Conservation (phyloP, 2,329 filamentous ascomycete species). For the Metarhizium guizhouense region DNA sequence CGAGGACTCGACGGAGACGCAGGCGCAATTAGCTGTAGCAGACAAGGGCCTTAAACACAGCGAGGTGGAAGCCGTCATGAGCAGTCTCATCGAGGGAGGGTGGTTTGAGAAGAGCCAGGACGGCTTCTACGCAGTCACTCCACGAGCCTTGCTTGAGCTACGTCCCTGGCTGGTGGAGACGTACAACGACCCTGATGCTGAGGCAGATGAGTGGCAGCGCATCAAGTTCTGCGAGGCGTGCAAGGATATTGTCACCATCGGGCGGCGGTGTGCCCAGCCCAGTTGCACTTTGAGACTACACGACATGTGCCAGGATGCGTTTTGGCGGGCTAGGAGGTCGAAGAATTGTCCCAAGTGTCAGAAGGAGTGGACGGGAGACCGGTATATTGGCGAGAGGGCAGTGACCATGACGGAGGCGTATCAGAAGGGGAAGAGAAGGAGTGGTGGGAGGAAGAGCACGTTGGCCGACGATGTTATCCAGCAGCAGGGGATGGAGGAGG, state of each 20-base stretch:
- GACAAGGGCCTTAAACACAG: conserved; percentile 60
- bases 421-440: conserved; percentile 31
- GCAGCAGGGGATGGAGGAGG: conserved; percentile 11
- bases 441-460: conserved; percentile 21
- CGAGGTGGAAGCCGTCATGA: conserved; percentile 67
- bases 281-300: conserved; percentile 67
- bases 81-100: conserved; percentile 62
- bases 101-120: conserved; percentile 72
- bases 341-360: conserved; percentile 57
- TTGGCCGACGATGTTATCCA: conserved; percentile 25
- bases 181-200: conserved; percentile 69
- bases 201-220: conserved; percentile 54
- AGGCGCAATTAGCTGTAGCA: conserved; percentile 13
- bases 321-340: conserved; percentile 57
- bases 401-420: conserved; percentile 45
- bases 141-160: conserved; percentile 77
- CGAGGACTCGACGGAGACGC: conserved; percentile 23
- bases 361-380: conserved; percentile 37
- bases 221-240: conserved; percentile 87
- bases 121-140: conserved; percentile 67
- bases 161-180: conserved; percentile 75
- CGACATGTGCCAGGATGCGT: conserved; percentile 63
- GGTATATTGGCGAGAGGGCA: conserved; percentile 48
- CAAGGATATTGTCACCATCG: conserved; percentile 78
- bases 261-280: conserved; percentile 63